A percentile compares a stretch with the other conserved stretches of the same genome.
Conservation (phyloP, 2,329 filamentous ascomycete genomes). For the Fusarium irregulare region DNA sequence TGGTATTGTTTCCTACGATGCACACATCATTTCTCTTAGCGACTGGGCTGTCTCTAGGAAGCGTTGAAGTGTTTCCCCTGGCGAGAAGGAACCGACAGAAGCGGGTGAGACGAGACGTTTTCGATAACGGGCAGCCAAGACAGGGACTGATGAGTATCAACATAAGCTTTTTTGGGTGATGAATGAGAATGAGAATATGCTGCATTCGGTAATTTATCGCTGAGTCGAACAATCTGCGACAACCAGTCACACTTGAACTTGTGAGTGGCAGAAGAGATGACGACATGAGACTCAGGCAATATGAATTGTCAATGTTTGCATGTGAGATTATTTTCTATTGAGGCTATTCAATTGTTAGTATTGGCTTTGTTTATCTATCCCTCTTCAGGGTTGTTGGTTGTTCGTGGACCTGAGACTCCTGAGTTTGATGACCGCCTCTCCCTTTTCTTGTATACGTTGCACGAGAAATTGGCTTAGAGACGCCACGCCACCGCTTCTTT, state of each 20-base stretch:
- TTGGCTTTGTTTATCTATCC: not conserved
- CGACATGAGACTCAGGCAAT: not conserved
- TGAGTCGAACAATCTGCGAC: conserved; percentile 30
- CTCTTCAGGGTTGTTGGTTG: not conserved
- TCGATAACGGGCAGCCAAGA: conserved; percentile 25
- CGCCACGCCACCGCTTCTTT: not conserved
- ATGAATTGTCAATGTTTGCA: not conserved
- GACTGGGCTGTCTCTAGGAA: conserved; percentile 33
- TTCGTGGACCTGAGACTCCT: not conserved
- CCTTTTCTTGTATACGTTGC: not conserved
- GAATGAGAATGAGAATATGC: conserved; percentile 1
- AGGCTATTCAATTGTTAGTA: not conserved
- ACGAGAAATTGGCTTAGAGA: not conserved
- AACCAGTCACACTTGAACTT: conserved; percentile 21
- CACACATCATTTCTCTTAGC: conserved; percentile 31
- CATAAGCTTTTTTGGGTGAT: not conserved
- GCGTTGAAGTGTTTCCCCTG: conserved; percentile 8
- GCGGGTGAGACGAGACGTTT: conserved; percentile 35
- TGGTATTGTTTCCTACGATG: not conserved
- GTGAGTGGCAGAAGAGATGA: not conserved
- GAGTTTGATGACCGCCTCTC: not conserved
- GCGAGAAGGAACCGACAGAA: conserved; percentile 10
- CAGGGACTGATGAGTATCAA: not conserved
- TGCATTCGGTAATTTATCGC: conserved; percentile 30
- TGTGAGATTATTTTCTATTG: not conserved